Conservation (phyloP, 202 grass and related monocot species). For the Setaria italica region DNA sequence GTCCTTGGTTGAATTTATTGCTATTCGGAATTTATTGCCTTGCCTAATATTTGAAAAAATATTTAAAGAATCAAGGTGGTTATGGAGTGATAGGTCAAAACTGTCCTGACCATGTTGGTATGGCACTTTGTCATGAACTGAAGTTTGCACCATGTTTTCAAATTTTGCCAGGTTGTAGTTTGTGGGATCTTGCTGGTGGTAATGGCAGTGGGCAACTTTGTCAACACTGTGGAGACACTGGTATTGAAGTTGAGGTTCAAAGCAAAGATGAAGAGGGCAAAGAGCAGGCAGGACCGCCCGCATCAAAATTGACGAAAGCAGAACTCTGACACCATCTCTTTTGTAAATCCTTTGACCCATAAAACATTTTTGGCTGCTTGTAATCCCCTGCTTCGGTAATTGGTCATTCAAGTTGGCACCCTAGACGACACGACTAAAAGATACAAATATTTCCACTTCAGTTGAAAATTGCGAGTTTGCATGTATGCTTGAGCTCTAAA, state of each 20-base stretch:
- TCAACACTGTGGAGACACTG: slow-evolving; percentile 88
- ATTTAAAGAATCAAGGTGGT: background rate
- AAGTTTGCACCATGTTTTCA: background rate
- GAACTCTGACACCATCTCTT: slow-evolving; percentile 43
- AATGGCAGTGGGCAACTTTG: slow-evolving; percentile 96
- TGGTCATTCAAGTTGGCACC: background rate
- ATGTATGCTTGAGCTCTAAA: background rate
- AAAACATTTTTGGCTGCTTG: slow-evolving; percentile 44
- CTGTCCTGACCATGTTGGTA: background rate
- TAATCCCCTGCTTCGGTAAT: slow-evolving; percentile 39
- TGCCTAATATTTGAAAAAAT: slow-evolving; percentile 9
- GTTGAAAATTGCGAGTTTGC: background rate
- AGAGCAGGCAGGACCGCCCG: slow-evolving; percentile 63
- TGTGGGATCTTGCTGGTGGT: slow-evolving; percentile 89
- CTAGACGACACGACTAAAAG: background rate
- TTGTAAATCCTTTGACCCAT: slow-evolving; percentile 56
- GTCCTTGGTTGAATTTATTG: slow-evolving; percentile 22
- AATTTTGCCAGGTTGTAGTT: slow-evolving; percentile 68
- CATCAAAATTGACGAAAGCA: slow-evolving; percentile 43
- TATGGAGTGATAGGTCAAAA: slow-evolving; percentile 13
- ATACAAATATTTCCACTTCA: background rate
- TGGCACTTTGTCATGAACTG: slow-evolving; percentile 5
- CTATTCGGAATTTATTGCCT: background rate
- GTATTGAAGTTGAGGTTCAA: slow-evolving; percentile 87
- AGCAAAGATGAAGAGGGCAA: slow-evolving; percentile 93